Percentiles rank a stretch among this genome's conserved stretches.
phyloP scores from a whole-genome alignment of 2,329 filamentous ascomycete genomes.

The Nakataea oryzae region DNA sequence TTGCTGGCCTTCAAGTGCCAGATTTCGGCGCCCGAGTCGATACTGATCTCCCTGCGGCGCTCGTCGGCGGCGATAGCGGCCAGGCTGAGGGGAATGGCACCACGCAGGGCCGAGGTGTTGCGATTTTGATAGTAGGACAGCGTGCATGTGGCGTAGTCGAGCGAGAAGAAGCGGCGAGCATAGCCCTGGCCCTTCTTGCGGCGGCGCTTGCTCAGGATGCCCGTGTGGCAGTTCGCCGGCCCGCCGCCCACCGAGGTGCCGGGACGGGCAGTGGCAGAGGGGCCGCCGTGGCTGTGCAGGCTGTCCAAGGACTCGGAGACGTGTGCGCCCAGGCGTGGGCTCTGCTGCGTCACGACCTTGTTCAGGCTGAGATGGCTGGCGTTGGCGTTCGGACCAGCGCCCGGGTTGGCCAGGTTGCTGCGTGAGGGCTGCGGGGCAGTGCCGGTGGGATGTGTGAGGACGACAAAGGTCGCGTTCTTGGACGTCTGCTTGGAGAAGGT shows the following conservation, averaged over 20 bases:
- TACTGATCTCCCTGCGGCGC: constrained; percentile 80
- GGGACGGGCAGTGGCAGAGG: neutral
- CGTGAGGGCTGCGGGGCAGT: constrained; percentile 65
- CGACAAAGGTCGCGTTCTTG: constrained; percentile 89
- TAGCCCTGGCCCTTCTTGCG: constrained; percentile 91
- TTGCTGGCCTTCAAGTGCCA: constrained; percentile 88
- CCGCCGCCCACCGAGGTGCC: constrained; percentile 7
- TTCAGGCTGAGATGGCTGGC: constrained; percentile 42
- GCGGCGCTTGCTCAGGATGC: constrained; percentile 77
- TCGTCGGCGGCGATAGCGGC: constrained; percentile 88
- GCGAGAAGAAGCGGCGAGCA: constrained; percentile 86
- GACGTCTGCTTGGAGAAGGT: constrained; percentile 94
- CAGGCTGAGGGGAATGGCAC: constrained; percentile 83
- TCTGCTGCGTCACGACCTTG: constrained; percentile 30
- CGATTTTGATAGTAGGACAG: constrained; percentile 94
- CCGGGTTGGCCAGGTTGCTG: constrained; percentile 55
- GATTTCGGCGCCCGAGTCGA: constrained; percentile 92
- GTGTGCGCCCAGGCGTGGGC: constrained; percentile 30
- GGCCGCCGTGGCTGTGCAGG: constrained; percentile 36
- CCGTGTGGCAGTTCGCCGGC: constrained; percentile 60
- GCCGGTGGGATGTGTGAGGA: constrained; percentile 85
- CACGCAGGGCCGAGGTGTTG: constrained; percentile 83
- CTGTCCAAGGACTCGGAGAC: constrained; percentile 50
- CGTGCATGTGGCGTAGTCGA: constrained; percentile 90
- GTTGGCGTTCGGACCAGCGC: constrained; percentile 25